A percentile compares a stretch with the other conserved stretches of the same genome.
These are phyloP conservation scores for Suillus cothurnatus DNA, from an alignment of 768 basidiomycete genomes.

Conservation along the genomic window DNA sequence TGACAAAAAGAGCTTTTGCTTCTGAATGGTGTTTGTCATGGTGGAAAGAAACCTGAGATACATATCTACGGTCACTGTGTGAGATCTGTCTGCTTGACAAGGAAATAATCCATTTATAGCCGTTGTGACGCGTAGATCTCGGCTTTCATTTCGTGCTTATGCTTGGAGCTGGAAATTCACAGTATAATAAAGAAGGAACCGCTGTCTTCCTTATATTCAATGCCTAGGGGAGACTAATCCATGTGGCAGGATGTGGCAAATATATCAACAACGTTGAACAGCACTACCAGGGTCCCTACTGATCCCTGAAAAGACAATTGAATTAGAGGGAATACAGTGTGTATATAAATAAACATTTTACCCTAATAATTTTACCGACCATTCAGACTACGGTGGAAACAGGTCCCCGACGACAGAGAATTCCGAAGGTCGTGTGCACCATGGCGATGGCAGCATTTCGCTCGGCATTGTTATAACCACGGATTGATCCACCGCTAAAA, in stretches of 20 bases:
- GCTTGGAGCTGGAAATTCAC: neutral
- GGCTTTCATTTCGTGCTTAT: neutral
- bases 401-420: neutral
- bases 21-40: slow-evolving; percentile 41
- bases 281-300: neutral
- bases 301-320: neutral
- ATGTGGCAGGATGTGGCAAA: neutral
- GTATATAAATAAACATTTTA: neutral
- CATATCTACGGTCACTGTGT: neutral
- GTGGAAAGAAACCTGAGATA: slow-evolving; percentile 10
- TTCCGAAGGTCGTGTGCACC: neutral
- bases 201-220: neutral
- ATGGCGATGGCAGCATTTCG: neutral
- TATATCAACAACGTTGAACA: neutral
- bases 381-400: too few species aligned
- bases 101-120: slow-evolving; percentile 2
- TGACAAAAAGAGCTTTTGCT: slow-evolving; percentile 57
- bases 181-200: neutral
- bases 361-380: neutral
- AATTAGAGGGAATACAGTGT: neutral
- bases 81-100: neutral
- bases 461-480: neutral
- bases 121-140: neutral
- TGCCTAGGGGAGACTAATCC: neutral
- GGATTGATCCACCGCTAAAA: neutral